A percentile compares a stretch with the other conserved stretches of the same genome.
phyloP scores from a whole-genome alignment of 208 protist species.

The Entamoeba moshkovskii region DNA sequence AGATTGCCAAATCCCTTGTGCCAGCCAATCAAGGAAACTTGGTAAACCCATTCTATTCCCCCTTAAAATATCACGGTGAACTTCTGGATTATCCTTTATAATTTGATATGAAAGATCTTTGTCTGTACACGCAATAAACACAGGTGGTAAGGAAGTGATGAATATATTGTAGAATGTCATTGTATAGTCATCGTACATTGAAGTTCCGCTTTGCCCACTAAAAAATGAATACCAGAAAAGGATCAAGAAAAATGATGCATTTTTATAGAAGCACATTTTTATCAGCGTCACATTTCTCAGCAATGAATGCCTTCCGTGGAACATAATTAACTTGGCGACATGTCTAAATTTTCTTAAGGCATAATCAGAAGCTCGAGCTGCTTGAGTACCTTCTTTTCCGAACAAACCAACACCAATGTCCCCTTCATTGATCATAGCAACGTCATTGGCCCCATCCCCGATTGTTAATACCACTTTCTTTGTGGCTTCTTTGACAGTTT shows the following conservation, averaged over 20 bases:
- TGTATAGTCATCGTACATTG: neutral
- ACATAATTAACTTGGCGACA: slow-evolving; percentile 20
- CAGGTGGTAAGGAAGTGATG: neutral
- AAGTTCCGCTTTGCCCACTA: neutral
- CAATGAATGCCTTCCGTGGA: slow-evolving; percentile 19
- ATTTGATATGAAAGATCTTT: neutral
- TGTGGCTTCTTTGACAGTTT: neutral
- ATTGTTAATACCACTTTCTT: slow-evolving; percentile 21
- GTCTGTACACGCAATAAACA: neutral
- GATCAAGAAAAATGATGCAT: neutral
- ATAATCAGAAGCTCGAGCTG: slow-evolving; percentile 25
- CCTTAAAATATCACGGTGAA: neutral
- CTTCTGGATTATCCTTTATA: neutral
- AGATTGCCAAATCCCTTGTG: neutral
- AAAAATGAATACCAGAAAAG: neutral
- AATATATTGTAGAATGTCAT: neutral
- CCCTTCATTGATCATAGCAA: slow-evolving; percentile 25
- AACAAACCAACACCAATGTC: slow-evolving; percentile 24
- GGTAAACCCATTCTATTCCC: neutral
- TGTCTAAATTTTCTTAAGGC: slow-evolving; percentile 19
- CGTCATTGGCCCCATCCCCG: slow-evolving; percentile 34
- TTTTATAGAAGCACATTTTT: neutral
- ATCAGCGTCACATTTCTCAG: neutral
- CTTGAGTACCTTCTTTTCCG: slow-evolving; percentile 27
- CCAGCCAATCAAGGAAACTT: neutral